phyloP scores from a whole-genome alignment of 352 stramenopile species.

The Phytopythium litorale region DNA sequence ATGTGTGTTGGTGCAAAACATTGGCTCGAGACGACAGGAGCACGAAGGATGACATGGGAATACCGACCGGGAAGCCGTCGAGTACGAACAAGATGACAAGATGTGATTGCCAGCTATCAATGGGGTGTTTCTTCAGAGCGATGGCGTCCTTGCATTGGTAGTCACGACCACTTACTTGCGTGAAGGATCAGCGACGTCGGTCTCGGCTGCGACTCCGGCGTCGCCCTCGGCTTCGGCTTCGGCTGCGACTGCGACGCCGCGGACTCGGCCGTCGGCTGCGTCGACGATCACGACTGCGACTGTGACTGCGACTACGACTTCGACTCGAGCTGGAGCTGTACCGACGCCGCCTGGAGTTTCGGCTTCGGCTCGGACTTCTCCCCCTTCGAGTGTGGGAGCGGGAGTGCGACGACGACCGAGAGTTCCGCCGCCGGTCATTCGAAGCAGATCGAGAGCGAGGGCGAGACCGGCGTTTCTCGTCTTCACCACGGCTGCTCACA shows the following conservation, averaged over 20 bases:
- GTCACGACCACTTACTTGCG: too few relatives aligned
- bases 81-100: too few relatives aligned
- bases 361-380: constrained; percentile 11
- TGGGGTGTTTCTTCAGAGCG: too few relatives aligned
- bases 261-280: not conserved
- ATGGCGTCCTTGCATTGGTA: not conserved
- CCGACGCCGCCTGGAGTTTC: constrained; percentile 9
- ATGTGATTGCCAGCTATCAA: too few relatives aligned
- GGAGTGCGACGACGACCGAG: not conserved
- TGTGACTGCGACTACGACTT: constrained; percentile 10
- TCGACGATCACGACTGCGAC: constrained; percentile 7
- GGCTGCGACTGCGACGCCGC: constrained; percentile 23
- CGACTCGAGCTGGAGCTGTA: constrained; percentile 17
- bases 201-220: constrained; percentile 12
- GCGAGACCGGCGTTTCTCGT: not conserved
- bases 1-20: not conserved
- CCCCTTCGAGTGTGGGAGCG: constrained; percentile 11
- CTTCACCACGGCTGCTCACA: not conserved
- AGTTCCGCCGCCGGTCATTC: not conserved
- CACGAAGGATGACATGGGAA: too few relatives aligned
- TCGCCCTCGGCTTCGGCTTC: constrained; percentile 17
- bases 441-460: not conserved
- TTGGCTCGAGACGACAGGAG: too few relatives aligned
- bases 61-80: too few relatives aligned
- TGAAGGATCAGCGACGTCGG: constrained; percentile 12